These are phyloP conservation scores for Chimonanthus praecox DNA, from an alignment of 164 flowering plant species.

Conservation along the genomic window DNA sequence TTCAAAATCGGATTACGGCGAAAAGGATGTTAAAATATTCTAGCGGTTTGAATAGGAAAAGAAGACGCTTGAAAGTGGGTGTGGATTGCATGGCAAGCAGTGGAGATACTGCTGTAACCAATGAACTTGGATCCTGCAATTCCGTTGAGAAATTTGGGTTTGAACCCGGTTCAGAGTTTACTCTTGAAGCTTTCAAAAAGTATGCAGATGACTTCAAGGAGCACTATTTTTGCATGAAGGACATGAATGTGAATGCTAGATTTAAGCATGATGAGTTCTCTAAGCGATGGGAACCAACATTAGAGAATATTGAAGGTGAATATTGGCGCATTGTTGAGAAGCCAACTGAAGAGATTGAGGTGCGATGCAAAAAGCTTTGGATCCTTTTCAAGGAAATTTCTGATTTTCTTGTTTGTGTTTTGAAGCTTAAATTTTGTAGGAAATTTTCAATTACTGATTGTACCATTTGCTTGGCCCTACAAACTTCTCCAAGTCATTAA, in stretches of 20 bases:
- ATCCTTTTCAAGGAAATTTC: neutral
- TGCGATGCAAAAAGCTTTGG: constrained; percentile 14
- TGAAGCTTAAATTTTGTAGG: neutral
- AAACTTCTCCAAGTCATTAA: too few relatives aligned
- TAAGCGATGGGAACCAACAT: constrained; percentile 50
- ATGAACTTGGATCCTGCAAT: constrained; percentile 23
- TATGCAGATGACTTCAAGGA: constrained; percentile 82
- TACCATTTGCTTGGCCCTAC: neutral
- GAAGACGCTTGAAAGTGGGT: constrained; percentile 47
- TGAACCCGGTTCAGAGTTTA: constrained; percentile 87
- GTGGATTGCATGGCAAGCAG: constrained; percentile 25
- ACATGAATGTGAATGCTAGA: constrained; percentile 4
- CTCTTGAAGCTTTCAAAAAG: constrained; percentile 65
- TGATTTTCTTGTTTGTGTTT: neutral
- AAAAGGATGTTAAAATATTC: constrained; percentile 28
- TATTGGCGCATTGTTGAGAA: constrained; percentile 72
- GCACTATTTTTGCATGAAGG: constrained; percentile 55
- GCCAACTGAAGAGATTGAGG: constrained; percentile 81
- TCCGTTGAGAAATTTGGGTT: constrained; percentile 55
- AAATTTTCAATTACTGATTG: neutral
- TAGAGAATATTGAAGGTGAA: constrained; percentile 73
- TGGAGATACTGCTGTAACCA: constrained; percentile 19
- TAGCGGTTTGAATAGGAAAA: constrained; percentile 43
- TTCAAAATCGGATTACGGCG: constrained; percentile 63
- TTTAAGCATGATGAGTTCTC: constrained; percentile 14